Evolutionary conservation across 2,329 filamentous ascomycete genomes (phyloP), one percentile per base, ranked within the genome.

Genomic region (Ascochyta fabae): DNA sequence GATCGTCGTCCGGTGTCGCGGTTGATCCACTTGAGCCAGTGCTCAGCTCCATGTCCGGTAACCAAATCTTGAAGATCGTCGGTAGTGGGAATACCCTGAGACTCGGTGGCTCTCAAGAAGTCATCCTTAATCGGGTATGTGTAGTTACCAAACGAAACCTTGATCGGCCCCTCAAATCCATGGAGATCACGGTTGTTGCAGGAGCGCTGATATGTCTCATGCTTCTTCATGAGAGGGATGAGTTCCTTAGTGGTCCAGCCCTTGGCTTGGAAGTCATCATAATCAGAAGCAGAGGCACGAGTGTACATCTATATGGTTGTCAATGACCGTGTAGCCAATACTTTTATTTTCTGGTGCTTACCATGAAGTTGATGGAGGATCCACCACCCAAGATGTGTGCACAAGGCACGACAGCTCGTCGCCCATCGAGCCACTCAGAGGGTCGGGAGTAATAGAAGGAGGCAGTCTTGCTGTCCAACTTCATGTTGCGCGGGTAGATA

Each of bases 1-100:
- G 86, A 89, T 54, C 90, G 88, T 46, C 90, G 86, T 40, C 89
- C 89, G 68, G 84, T 86, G 74, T 85, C 73, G 15, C 72, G 83
- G 68, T 93, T 92, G 75, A 93, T 92, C 90, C 90, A 93, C 76
- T 93, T 92, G 52, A 93, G 78, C 90, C 90, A 93, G 62, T 92
- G 89, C 76, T 92, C 89, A 41, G 89, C 90, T 59, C 90, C 90
- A 41, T 83, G 81, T 72, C 78, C 87, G 1, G 87, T 90, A 26
- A 77, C 78, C 48, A 92, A 78, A 66, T 93, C 90, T 71, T 93
- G 87, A 3, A 91, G 80, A 70, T 93, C 90, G 69, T 93, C 89
- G 12, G 90, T 90, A 12, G 85, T 81, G 0, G 86, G 90, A 55
- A 92, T 91, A 19, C 86, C 89, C 70, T 91, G 89, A 0, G 87